phyloP scores from a whole-genome alignment of 2,329 filamentous ascomycete species.

The Xylariaceae sp. region DNA sequence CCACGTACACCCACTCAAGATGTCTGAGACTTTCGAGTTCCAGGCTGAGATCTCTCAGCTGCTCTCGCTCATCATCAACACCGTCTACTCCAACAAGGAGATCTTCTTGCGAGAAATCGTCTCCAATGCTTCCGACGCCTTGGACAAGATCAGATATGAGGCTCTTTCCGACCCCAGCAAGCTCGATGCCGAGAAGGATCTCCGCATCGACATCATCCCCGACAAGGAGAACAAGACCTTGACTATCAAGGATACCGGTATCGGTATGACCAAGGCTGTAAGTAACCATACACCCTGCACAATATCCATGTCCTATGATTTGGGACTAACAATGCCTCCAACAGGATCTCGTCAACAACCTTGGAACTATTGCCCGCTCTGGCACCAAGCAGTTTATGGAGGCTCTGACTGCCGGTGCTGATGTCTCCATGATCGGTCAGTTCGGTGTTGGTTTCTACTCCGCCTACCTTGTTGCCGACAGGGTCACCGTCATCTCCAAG shows the following conservation, averaged over 20 bases:
- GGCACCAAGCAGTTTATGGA: constrained; percentile 99
- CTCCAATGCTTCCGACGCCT: constrained; percentile 96
- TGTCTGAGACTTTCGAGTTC: constrained; percentile 99
- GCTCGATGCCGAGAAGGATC: constrained; percentile 95
- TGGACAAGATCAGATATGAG: constrained; percentile 99
- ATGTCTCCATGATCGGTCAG: constrained; percentile 99
- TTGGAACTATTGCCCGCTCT: constrained; percentile 97
- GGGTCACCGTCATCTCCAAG: constrained; percentile 93
- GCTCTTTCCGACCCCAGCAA: constrained; percentile 94
- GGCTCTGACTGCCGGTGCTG: constrained; percentile 93
- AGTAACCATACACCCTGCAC: constrained; percentile 40
- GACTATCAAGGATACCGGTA: constrained; percentile 96
- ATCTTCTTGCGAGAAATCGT: constrained; percentile 98
- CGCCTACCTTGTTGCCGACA: constrained; percentile 97
- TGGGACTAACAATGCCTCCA: constrained; percentile 34
- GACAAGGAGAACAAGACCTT: constrained; percentile 97
- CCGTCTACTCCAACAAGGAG: constrained; percentile 99
- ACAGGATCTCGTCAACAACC: constrained; percentile 98
- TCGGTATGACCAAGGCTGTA: constrained; percentile 99
- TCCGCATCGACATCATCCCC: constrained; percentile 98
- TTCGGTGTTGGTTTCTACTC: constrained; percentile 99
- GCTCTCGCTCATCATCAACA: constrained; percentile 99
- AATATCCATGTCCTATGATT: neutral
- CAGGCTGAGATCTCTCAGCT: constrained; percentile 99
- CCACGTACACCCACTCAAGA: constrained; percentile 35